Evolutionary conservation across 306 rosid species (phyloP), one percentile per base, ranked within the genome.

Genomic region (Quillaja saponaria): DNA sequence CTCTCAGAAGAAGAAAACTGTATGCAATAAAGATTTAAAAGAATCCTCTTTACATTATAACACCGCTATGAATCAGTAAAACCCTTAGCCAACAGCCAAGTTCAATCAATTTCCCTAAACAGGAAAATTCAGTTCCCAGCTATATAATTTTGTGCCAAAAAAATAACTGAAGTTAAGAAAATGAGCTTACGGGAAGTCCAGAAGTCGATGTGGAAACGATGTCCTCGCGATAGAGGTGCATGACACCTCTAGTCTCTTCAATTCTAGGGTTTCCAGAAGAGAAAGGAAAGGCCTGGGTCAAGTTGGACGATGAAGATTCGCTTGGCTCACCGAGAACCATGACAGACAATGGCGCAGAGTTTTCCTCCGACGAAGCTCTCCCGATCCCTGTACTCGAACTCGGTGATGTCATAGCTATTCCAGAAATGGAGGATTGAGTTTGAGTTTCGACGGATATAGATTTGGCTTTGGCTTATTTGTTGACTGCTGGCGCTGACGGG

Each of bases 181-280:
- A 34, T 18, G 10, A 25, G 45, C 63, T 68, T 74, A 90, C 97
- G 4, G 96, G 96, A 15, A 85, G 95, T 63, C 70, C 5, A 52
- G 76, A 44, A 51, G 84, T 7, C 40, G 66, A 14, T 0, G 80
- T 40, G 0, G 38, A 58, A 20, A 62, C 35, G 31, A 59, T 51
- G 54, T 79, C 84, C n/a, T 84, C 82, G 50, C 85, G 82, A 70
- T 71, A 84, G 57, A 92, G 95, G 66, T 82, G 90, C 85, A 92
- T 86, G 79, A 88, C 86, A 52, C 98, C 98, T 6, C 90, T 82
- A 34, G 87, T 82, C 70, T 92, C 98, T 41, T 92, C 98, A 58
- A 92, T 84, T 83, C 95, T 92, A 80, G 96, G 96, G 90, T 92
- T 92, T 78, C 98, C 98, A 10, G 96, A 92, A 49, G 95, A 92